These are phyloP conservation scores for Linum trigynum DNA, from an alignment of 345 rosid genomes.

Conservation along the genomic window DNA sequence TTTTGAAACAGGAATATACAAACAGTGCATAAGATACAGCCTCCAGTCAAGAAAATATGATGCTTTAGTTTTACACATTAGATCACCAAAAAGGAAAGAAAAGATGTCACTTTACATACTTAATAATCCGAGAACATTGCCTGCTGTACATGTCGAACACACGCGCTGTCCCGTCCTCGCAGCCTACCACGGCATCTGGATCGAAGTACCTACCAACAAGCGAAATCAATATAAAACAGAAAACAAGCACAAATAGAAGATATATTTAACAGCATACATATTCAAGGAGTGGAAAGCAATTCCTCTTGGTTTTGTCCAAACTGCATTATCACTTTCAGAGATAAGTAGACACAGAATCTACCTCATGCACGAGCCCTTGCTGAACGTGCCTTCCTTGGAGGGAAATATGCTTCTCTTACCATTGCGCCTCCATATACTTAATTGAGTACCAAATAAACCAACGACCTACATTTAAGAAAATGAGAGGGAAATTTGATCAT, in stretches of 20 bases:
- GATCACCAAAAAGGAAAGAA: not conserved
- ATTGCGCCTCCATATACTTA: conserved; percentile 81
- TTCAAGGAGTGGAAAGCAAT: conserved; percentile 4
- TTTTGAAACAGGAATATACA: not conserved
- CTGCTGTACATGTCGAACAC: conserved; percentile 88
- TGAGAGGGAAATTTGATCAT: not conserved
- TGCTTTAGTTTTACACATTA: not conserved
- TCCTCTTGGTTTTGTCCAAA: not conserved
- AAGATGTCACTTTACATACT: conserved; percentile 27
- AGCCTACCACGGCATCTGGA: conserved; percentile 91
- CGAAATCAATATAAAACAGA: not conserved
- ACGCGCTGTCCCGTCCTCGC: conserved; percentile 85
- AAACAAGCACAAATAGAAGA: too few species aligned
- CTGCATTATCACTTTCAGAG: not conserved
- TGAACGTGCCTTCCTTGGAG: conserved; percentile 52
- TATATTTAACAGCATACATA: not conserved
- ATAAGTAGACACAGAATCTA: conserved; percentile 18
- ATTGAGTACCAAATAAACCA: conserved; percentile 69
- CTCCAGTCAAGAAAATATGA: not conserved
- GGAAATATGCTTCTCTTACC: conserved; percentile 73
- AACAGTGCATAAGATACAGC: not conserved
- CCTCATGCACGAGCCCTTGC: conserved; percentile 86
- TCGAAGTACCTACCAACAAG: conserved; percentile 47
- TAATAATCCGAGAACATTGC: conserved; percentile 66
- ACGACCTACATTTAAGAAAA: conserved; percentile 45